Conservation (phyloP, 2,329 filamentous ascomycete genomes). For the Botrytis deweyae region DNA sequence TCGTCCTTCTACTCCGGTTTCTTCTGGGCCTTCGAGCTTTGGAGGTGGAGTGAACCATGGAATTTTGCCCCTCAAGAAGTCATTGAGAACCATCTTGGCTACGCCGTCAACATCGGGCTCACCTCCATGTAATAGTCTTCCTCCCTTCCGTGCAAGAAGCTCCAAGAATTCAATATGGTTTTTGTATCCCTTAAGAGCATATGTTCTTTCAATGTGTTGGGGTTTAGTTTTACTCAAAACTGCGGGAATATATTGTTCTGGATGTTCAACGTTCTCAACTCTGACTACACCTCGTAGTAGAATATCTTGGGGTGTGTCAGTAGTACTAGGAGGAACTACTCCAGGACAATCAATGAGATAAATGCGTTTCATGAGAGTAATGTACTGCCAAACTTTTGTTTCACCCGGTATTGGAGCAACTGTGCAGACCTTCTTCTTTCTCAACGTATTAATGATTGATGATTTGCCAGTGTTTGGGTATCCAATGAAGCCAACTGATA, state of each 20-base stretch:
- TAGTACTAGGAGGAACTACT: conserved; percentile 85
- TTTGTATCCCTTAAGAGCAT: conserved; percentile 78
- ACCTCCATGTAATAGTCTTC: conserved; percentile 84
- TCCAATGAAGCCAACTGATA: conserved; percentile 73
- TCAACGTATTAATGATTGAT: conserved; percentile 92
- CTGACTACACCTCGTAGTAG: conserved; percentile 87
- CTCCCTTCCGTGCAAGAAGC: conserved; percentile 80
- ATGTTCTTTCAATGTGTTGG: conserved; percentile 89
- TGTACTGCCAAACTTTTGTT: conserved; percentile 98
- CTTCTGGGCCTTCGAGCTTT: conserved; percentile 51
- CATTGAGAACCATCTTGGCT: conserved; percentile 94
- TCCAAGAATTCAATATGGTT: conserved; percentile 82
- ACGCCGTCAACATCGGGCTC: conserved; percentile 93
- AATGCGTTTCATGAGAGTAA: conserved; percentile 91
- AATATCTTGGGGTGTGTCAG: conserved; percentile 83
- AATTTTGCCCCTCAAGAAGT: conserved; percentile 92
- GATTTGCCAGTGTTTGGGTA: conserved; percentile 96
- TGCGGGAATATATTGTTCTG: conserved; percentile 90
- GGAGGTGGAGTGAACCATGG: conserved; percentile 93
- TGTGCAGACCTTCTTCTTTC: conserved; percentile 90
- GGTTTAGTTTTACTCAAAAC: conserved; percentile 78
- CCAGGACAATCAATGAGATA: conserved; percentile 96
- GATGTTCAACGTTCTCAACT: conserved; percentile 94
- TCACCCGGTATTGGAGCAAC: conserved; percentile 94
- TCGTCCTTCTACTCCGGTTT: conserved; percentile 61